Conservation (phyloP, 345 rosid species). For the Ricinus communis region DNA sequence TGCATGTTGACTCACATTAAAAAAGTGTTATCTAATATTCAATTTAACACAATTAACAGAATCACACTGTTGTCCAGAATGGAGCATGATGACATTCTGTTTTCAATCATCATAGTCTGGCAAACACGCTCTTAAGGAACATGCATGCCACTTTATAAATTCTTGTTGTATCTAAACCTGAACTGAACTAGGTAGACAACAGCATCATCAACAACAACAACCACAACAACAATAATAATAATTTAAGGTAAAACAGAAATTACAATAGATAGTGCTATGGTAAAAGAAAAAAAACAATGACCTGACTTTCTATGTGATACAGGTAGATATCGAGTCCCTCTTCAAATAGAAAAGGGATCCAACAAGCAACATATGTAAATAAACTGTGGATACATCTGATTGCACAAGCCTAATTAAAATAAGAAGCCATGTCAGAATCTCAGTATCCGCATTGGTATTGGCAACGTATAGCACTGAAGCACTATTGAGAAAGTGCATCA, state of each 20-base stretch:
- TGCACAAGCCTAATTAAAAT: background rate
- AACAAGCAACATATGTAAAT: too few relatives aligned
- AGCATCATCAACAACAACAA: too few relatives aligned
- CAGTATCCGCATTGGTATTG: background rate
- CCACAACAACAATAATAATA: too few relatives aligned
- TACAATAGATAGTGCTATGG: background rate
- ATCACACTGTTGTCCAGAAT: background rate
- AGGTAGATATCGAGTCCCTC: background rate
- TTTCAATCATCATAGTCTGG: background rate
- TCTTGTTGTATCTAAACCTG: background rate
- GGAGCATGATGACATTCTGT: background rate
- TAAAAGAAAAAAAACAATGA: too few relatives aligned
- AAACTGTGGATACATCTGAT: background rate
- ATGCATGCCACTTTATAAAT: too few relatives aligned
- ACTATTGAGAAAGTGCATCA: background rate
- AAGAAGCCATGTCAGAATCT: constrained; percentile 1
- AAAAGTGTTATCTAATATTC: background rate
- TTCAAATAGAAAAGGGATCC: too few relatives aligned
- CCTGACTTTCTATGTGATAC: background rate
- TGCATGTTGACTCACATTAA: constrained; percentile 1
- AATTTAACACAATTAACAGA: background rate
- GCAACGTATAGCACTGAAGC: background rate
- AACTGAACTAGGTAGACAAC: too few relatives aligned
- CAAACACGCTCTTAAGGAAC: background rate
- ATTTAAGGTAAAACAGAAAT: background rate